These are phyloP conservation scores for Astrephomene gubernaculifera DNA, from an alignment of 139 green algal species.

Conservation along the genomic window DNA sequence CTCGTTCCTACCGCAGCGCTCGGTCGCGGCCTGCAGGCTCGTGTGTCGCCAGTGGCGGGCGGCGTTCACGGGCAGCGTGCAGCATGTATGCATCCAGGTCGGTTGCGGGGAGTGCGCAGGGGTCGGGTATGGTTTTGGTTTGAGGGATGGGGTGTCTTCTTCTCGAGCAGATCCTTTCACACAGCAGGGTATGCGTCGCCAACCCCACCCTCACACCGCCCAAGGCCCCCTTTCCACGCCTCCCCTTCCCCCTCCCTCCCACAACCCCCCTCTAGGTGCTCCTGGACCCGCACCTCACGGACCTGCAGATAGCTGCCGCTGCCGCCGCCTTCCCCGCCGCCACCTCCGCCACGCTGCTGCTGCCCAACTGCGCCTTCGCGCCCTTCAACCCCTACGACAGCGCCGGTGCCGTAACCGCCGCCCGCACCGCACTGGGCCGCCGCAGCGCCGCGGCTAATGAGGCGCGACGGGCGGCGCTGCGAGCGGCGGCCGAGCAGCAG, in stretches of 20 bases:
- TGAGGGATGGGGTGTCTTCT: background rate
- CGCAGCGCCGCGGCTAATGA: background rate
- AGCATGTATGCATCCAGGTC: background rate
- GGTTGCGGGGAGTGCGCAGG: background rate
- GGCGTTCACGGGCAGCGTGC: background rate
- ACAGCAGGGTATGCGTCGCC: background rate
- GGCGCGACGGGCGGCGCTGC: background rate
- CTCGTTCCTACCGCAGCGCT: background rate
- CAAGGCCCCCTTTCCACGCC: background rate
- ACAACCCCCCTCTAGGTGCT: slow-evolving; percentile 9
- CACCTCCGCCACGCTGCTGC: background rate
- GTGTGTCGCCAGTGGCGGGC: slow-evolving; percentile 12
- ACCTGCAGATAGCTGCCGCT: background rate
- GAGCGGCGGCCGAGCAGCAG: background rate
- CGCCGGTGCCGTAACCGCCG: background rate
- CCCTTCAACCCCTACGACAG: background rate
- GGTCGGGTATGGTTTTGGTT: background rate
- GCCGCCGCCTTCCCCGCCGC: slow-evolving; percentile 30
- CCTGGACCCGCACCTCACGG: background rate
- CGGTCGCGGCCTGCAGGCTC: background rate
- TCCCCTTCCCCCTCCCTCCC: background rate
- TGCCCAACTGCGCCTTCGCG: slow-evolving; percentile 19
- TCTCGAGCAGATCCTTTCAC: background rate
- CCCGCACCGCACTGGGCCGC: background rate
- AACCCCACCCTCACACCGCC: background rate